Evolutionary conservation across 441 rosid species (phyloP), one percentile per base, ranked within the genome.

Genomic region (Hura crepitans): DNA sequence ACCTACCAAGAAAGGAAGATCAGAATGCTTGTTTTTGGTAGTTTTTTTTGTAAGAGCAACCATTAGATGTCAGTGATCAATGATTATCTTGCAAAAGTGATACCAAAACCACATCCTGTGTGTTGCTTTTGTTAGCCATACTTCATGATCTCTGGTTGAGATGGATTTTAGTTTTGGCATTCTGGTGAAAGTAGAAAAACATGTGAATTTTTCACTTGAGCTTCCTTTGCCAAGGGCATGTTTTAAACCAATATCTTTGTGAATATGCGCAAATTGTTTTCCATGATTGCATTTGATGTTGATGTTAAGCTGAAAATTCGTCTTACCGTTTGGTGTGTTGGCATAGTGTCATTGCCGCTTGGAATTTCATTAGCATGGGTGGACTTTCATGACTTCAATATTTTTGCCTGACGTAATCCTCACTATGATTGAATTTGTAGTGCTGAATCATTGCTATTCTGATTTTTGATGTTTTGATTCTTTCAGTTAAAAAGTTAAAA

Each of bases 121-220:
- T 53, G 22, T 53, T 15, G 63, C 22, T 42, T 33, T 14, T 43
- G 17, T 63, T 42, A 15, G 27, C 53, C 33, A 61, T n/a, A 31
- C 23, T 62, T 31, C 53, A 5, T 11, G 17, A 50, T 35, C 51
- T 50, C 20, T 70, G 28, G n/a, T 49, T 12, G 60, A 37, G 27
- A 18, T 70, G 31, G 17, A 25, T 6, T 39, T 25, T 14, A 53
- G 35, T 43, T 45, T 68, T 27, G 63, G 54, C 63, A 39, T 55
- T 33, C 9, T 20, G 53, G 22, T 17, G 22, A 68, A 39, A 28
- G 20, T 27, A 68, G 53, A 55, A 56, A 30, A 15, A 35, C 28
- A 59, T 67, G 59, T 60, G 56, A 60, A 54, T 28, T 39, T 33
- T 17, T 42, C 22, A 18, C 37, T 50, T 30, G n/a, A 47, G 39